Evolutionary conservation across 257 asterid genomes (phyloP).

Genomic region (Solanum sparsipilum): DNA sequence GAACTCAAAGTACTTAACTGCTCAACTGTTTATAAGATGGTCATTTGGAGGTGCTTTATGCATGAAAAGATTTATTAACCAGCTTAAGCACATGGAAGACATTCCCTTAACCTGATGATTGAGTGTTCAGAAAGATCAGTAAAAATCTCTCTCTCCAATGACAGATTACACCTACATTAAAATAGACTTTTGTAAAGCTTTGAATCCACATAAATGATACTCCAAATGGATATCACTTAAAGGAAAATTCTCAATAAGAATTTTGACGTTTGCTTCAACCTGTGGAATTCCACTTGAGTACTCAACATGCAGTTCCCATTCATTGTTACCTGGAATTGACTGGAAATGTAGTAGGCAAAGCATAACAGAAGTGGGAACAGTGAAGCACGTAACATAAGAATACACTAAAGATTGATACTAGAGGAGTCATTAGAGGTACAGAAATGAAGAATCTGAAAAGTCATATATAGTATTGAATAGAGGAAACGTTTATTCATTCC

Average conservation of each 20-base stretch:
- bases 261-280: not conserved
- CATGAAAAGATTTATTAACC: not conserved
- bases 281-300: not conserved
- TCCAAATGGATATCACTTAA: not conserved
- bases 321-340: not conserved
- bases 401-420: not conserved
- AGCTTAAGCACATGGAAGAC: slow-evolving; percentile 6
- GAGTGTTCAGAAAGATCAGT: not conserved
- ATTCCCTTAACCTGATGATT: not conserved
- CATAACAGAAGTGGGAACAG: not conserved
- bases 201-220: not conserved
- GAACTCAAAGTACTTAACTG: not conserved
- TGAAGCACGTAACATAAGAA: not conserved
- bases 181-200: not conserved
- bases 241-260: not conserved
- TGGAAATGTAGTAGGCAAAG: not conserved
- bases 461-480: not conserved
- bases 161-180: not conserved
- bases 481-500: slow-evolving; percentile 1
- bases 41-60: not conserved
- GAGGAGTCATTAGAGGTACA: not conserved
- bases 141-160: not conserved
- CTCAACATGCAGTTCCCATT: not conserved
- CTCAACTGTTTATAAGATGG: not conserved
- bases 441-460: not conserved